Percentiles rank a stretch among this genome's conserved stretches.
phyloP scores from a whole-genome alignment of 768 basidiomycete genomes.

The Paxillus ammoniavirescens region DNA sequence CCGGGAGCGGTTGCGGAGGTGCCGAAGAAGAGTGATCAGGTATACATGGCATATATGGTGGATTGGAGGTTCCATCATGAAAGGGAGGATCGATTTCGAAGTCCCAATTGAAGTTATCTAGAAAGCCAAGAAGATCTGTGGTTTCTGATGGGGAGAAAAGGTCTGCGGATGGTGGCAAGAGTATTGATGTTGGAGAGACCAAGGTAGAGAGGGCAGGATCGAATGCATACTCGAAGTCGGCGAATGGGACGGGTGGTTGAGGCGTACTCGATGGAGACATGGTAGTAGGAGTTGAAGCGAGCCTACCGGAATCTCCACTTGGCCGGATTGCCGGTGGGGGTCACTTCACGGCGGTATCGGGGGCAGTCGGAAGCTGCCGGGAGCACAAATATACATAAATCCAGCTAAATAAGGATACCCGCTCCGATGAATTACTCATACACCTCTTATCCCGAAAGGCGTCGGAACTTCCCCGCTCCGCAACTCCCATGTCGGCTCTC shows the following conservation, averaged over 20 bases:
- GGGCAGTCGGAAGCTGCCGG: constrained; percentile 18
- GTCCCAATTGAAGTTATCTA: constrained; percentile 79
- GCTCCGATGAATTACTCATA: constrained; percentile 30
- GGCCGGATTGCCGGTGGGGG: constrained; percentile 22
- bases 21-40: neutral
- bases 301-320: constrained; percentile 10
- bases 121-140: constrained; percentile 75
- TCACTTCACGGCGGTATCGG: neutral
- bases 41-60: constrained; percentile 5
- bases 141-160: constrained; percentile 80
- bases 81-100: constrained; percentile 41
- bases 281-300: constrained; percentile 11
- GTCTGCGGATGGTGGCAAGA: constrained; percentile 69
- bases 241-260: constrained; percentile 56
- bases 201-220: constrained; percentile 56
- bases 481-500: constrained; percentile 72
- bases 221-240: constrained; percentile 73
- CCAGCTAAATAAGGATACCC: constrained; percentile 21
- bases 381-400: constrained; percentile 27
- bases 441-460: constrained; percentile 22
- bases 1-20: neutral
- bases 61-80: constrained; percentile 2
- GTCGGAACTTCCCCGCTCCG: constrained; percentile 38
- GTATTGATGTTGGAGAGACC: constrained; percentile 58
- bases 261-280: constrained; percentile 27